Evolutionary conservation across 352 stramenopile genomes (phyloP).

Genomic region (Globisporangium barbulae): DNA sequence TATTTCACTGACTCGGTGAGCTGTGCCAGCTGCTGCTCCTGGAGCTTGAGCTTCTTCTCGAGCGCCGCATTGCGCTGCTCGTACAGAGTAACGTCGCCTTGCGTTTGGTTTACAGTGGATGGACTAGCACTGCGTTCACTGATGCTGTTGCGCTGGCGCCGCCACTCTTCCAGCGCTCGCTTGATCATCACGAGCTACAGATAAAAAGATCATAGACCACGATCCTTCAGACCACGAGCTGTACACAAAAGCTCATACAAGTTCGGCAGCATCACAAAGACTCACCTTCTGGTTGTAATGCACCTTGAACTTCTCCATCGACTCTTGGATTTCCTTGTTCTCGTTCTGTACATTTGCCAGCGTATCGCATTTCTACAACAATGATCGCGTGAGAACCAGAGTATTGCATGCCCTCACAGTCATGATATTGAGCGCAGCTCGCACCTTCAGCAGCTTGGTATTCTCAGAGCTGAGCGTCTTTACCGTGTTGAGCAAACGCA

Average conservation of each 20-base stretch:
- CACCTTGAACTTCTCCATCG: conserved; percentile 84
- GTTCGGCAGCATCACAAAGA: not conserved
- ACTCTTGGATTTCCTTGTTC: conserved; percentile 73
- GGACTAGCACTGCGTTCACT: not conserved
- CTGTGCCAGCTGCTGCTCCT: conserved; percentile 58
- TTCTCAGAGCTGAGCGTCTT: conserved; percentile 86
- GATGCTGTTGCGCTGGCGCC: conserved; percentile 48
- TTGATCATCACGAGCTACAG: conserved; percentile 86
- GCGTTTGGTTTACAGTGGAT: not conserved
- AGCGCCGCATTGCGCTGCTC: conserved; percentile 18
- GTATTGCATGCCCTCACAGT: not conserved
- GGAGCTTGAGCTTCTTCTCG: conserved; percentile 37
- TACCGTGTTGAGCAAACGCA: conserved; percentile 75
- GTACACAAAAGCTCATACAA: no score
- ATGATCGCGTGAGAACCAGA: not conserved
- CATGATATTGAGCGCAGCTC: not conserved
- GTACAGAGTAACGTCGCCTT: not conserved
- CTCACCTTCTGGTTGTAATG: conserved; percentile 87
- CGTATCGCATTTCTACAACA: conserved; percentile 67
- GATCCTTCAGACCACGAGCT: not conserved
- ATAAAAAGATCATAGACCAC: not conserved
- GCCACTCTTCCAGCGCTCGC: conserved; percentile 85
- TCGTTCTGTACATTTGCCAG: conserved; percentile 69
- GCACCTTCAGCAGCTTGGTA: conserved; percentile 77
- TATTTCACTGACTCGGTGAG: conserved; percentile 42